phyloP scores from a whole-genome alignment of 1,284 basidiomycete genomes.

The Coriolopsis trogii region DNA sequence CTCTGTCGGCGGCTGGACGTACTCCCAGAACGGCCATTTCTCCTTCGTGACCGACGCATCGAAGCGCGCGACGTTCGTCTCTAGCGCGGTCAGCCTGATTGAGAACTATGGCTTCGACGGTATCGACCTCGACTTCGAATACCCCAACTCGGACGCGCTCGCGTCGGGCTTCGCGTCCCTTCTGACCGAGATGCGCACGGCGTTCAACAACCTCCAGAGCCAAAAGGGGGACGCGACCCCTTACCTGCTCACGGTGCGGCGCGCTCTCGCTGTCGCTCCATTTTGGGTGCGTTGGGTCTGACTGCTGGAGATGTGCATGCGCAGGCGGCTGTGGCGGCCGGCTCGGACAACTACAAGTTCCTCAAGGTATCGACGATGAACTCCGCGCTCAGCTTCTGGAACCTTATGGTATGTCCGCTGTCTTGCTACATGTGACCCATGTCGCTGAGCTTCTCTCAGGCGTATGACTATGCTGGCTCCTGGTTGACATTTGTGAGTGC shows the following conservation, averaged over 20 bases:
- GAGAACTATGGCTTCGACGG: conserved; percentile 92
- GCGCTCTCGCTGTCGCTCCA: not conserved
- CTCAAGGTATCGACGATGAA: conserved; percentile 78
- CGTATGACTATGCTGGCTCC: conserved; percentile 78
- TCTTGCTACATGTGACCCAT: not conserved
- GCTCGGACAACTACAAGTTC: conserved; percentile 65
- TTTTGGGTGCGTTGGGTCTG: not conserved
- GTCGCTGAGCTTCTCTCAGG: conserved; percentile 41
- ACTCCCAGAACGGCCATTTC: conserved; percentile 69
- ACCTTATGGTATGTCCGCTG: conserved; percentile 74
- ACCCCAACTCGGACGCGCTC: conserved; percentile 51
- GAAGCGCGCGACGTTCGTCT: conserved; percentile 72
- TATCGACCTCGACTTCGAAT: conserved; percentile 76
- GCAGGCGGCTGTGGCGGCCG: conserved; percentile 59
- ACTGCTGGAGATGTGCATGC: not conserved
- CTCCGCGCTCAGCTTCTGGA: conserved; percentile 80
- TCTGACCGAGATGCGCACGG: conserved; percentile 55
- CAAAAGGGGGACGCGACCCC: conserved; percentile 62
- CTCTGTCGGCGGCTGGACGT: conserved; percentile 80
- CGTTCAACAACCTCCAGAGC: conserved; percentile 52
- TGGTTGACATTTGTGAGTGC: conserved; percentile 56
- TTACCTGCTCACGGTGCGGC: conserved; percentile 56
- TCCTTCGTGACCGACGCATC: conserved; percentile 56
- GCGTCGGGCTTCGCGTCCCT: conserved; percentile 65
- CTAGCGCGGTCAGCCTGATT: conserved; percentile 70